Base-by-base conservation (phyloP, 352 stramenopile genomes). In the Globisporangium echinulatum region DNA sequence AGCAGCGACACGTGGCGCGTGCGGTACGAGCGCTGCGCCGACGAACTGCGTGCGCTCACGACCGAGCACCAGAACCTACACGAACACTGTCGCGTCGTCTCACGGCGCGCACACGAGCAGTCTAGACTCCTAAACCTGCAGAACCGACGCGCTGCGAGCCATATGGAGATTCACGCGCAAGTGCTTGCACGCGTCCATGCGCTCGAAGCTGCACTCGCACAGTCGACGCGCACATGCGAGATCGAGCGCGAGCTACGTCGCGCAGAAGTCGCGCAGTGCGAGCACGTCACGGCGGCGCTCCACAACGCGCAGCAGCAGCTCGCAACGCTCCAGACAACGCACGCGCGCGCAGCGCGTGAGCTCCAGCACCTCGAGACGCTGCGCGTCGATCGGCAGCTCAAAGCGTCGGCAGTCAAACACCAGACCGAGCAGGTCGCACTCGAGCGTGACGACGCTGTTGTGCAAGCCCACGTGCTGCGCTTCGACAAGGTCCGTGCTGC, bases 81-180 rank as follows among this genome's bases (percentile, higher is more conserved):
- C 17, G 72, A 82, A 36, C 79, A 75, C 13, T 87, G 85, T 56
- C 70, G 68, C 17, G 72, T 91, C 10, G 63, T 88, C 15, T 37
- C 76, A 43, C 75, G 81, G 6, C 79, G 83, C 13, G 71, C 75
- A 1, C 70, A 79, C 5, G 83, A 92, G 52, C 83, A 92, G 58
- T 68, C 77, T 15, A 90, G 84, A 46, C 64, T 92, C 17, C 64
- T 92, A 14, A 69, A 68, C 10, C 72, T 89, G 4, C 81, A 92
- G 58, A 87, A 77, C 43, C 49, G 53, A 11, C 75, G 83, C 8
- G 71, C 88, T 17, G 48, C 63, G 9, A 74, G 68, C 39, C 72
- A 92, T 61, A 68, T 68, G 37, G 75, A 84, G 10, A 70, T 83
- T 4, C 75, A 90, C 39, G 69, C 88, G 40, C 77, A 85, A 47